These are phyloP conservation scores for Auxenochlorella protothecoides DNA, from an alignment of 139 green algal species.

Conservation along the genomic window DNA sequence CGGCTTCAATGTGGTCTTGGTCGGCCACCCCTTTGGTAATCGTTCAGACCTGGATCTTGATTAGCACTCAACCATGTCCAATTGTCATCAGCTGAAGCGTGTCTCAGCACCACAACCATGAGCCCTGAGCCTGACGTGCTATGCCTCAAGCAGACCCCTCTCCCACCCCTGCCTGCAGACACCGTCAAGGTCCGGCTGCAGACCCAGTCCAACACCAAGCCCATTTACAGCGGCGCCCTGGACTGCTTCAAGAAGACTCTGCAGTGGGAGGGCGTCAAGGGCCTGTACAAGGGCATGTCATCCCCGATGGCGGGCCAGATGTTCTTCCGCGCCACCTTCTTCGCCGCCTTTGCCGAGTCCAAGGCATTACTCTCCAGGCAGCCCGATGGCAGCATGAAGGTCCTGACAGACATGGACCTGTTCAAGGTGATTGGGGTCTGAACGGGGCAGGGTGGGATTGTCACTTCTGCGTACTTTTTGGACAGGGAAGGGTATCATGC, in stretches of 20 bases:
- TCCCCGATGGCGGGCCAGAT: constrained; percentile 87
- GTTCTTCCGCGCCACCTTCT: constrained; percentile 83
- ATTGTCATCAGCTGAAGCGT: no score
- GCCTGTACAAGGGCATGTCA: constrained; percentile 89
- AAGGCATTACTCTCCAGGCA: constrained; percentile 78
- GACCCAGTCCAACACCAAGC: constrained; percentile 72
- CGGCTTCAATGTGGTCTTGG: no score
- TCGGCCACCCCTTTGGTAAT: no score
- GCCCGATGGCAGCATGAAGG: constrained; percentile 48
- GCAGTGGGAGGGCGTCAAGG: constrained; percentile 73
- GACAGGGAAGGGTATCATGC: no score
- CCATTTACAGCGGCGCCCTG: constrained; percentile 78
- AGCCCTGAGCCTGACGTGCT: no score
- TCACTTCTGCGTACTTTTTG: neutral
- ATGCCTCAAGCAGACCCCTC: no score
- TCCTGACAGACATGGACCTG: constrained; percentile 44
- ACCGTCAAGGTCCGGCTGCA: constrained; percentile 90
- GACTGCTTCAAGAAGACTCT: constrained; percentile 86
- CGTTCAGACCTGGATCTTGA: no score
- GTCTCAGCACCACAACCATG: no score
- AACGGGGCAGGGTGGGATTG: neutral
- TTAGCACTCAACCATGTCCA: no score
- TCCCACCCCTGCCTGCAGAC: constrained; percentile 24
- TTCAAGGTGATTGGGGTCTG: constrained; percentile 40
- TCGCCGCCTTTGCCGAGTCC: constrained; percentile 67